Base-by-base conservation (phyloP, 176 grass and related monocot species). In the Luzula sylvatica region DNA sequence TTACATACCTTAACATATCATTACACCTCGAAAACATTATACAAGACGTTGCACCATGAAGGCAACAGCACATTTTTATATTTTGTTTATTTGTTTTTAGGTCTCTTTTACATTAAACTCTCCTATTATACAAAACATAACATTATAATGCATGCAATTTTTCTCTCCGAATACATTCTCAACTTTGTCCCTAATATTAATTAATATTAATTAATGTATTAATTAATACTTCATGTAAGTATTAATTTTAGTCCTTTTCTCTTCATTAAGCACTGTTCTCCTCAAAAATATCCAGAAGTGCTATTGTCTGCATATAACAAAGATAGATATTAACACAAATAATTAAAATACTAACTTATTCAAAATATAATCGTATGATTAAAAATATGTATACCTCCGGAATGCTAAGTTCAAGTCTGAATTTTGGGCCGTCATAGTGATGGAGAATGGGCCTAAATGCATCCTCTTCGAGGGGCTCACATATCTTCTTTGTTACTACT, bases 351-450 rank as follows among this genome's bases (percentile, higher is more conserved):
- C n/a, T n/a, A n/a, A n/a, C 9, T 21, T 12, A 35, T 38, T 58
- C 14, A 51, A 57, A 23, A 49, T 11, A 41, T 38, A 22, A 49
- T 23, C 12, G 9, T 0, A 56, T 7, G 14, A 41, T 7, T 19
- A 49, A 71, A 16, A 25, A n/a, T 11, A 12, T 23, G 58, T 55
- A 30, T 64, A 88, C 83, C 86, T 98, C 93, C 3, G 68, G 56
- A 56, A 98, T 74, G 59, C 74, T 80, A 30, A 98, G 75, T 73
- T 98, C 86, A 22, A 98, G 72, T n/a, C 93, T 58, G 78, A 98
- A 98, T 46, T 98, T 98, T 19, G 93, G 93, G 14, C 93, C 92
- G 26, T 98, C 92, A 28, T 98, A 98, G 81, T 98, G 92, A 59
- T 98, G 92, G n/a, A 98, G 86, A 62, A 98, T 83, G 0, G 93